Percentiles rank a stretch among this genome's conserved stretches.
These are phyloP conservation scores for Pleodorina starrii DNA, from an alignment of 139 green algal species.

Conservation along the genomic window DNA sequence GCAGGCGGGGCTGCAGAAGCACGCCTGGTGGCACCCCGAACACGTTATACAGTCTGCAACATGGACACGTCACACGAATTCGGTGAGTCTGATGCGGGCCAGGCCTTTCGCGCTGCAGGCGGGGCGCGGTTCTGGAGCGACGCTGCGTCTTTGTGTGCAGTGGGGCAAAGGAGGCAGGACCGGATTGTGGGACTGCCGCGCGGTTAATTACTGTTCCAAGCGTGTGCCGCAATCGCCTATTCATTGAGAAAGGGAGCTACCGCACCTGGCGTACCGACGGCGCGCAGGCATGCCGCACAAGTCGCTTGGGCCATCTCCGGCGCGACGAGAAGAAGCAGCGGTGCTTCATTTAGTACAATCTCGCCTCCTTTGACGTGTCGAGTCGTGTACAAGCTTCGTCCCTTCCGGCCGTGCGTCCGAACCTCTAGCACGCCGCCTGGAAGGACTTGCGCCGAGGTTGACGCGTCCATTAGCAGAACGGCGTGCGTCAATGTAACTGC, in stretches of 20 bases:
- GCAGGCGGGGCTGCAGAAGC: constrained; percentile 68
- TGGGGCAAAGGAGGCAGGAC: too few relatives aligned
- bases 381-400: constrained; percentile 57
- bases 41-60: constrained; percentile 50
- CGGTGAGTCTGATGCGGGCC: too few relatives aligned
- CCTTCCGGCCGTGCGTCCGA: constrained; percentile 27
- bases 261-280: background rate
- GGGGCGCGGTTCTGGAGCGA: too few relatives aligned
- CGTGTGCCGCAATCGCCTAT: too few relatives aligned
- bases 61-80: too few relatives aligned
- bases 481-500: too few relatives aligned
- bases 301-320: constrained; percentile 37
- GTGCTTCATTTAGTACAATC: constrained; percentile 56
- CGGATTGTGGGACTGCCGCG: too few relatives aligned
- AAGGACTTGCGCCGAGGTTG: background rate
- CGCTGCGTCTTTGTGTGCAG: too few relatives aligned
- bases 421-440: constrained; percentile 50
- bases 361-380: constrained; percentile 57
- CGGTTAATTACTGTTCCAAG: too few relatives aligned
- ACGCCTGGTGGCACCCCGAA: constrained; percentile 54
- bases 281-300: constrained; percentile 59
- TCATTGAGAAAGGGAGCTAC: too few relatives aligned
- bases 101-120: too few relatives aligned
- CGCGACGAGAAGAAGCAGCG: constrained; percentile 58
- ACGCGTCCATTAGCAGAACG: too few relatives aligned